Conservation (phyloP, 352 stramenopile genomes). For the Blastocystis sp. region DNA sequence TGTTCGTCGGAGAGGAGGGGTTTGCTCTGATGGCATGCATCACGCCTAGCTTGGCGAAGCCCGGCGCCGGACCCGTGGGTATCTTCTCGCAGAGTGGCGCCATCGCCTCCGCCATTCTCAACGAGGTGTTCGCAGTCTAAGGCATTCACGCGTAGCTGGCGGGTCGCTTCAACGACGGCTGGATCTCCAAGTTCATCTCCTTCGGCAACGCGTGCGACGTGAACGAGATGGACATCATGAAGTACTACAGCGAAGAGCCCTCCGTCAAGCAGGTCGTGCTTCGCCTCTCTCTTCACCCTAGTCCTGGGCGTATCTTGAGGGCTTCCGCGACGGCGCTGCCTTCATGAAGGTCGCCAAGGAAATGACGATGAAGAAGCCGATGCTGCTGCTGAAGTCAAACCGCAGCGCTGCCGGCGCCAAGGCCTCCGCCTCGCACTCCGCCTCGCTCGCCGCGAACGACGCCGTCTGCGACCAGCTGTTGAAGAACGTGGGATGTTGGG, state of each 20-base stretch:
- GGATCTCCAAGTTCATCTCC: slow-evolving; percentile 69
- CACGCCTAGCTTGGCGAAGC: slow-evolving; percentile 52
- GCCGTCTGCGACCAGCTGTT: slow-evolving; percentile 53
- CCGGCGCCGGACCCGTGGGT: slow-evolving; percentile 49
- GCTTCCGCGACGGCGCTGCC: slow-evolving; percentile 43
- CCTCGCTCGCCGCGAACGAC: slow-evolving; percentile 69
- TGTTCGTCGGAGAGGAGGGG: slow-evolving; percentile 64
- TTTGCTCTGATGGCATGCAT: slow-evolving; percentile 7
- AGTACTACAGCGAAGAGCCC: slow-evolving; percentile 52
- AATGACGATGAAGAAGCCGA: slow-evolving; percentile 46
- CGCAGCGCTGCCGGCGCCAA: slow-evolving; percentile 57
- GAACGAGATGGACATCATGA: slow-evolving; percentile 61
- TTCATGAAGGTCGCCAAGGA: slow-evolving; percentile 41
- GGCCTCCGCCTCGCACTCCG: slow-evolving; percentile 66
- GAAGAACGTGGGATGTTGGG: slow-evolving; percentile 5
- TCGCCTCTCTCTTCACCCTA: background rate
- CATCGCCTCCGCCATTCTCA: slow-evolving; percentile 53
- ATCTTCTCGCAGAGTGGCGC: slow-evolving; percentile 65
- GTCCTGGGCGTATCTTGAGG: slow-evolving; percentile 64
- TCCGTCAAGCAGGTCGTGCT: slow-evolving; percentile 36
- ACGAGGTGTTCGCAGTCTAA: slow-evolving; percentile 36
- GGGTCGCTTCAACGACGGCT: slow-evolving; percentile 45
- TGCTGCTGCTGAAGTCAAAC: slow-evolving; percentile 67
- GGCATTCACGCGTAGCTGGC: slow-evolving; percentile 9
- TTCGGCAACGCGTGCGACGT: slow-evolving; percentile 68